Base-by-base conservation (phyloP, 2,329 filamentous ascomycete genomes). In the Colletotrichum tamarilloi region DNA sequence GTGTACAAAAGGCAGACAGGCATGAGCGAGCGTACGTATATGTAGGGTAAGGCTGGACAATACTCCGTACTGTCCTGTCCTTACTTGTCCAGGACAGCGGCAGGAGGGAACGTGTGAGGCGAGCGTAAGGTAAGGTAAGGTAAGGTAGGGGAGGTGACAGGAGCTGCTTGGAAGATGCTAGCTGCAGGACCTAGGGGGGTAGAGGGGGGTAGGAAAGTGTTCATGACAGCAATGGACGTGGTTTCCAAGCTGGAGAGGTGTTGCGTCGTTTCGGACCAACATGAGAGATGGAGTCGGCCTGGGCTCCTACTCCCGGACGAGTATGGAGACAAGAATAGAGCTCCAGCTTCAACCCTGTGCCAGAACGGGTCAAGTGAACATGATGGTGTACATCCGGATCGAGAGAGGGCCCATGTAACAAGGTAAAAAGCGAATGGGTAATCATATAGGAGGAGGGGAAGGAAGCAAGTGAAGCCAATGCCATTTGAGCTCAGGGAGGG, bases 1-100 rank as follows among this genome's bases (percentile, higher is more conserved):
- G 38, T 46, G 55, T 35, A 68, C 42, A 19, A 26, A 56, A 38
- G 65, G 30, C 19, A 66, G 38, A 28, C 28, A 55, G 19, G 62
- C 38, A 35, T 38, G 57, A 38, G 38, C 30, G 58, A 30, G 62
- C 19, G 32, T 49, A 24, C 32, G 24, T 42, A 24, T 42, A 38
- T 59, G 67, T 57, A 70, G 30, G 30, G 30, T 30, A 30, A 66
- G 62, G 67, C 53, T 38, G n/a, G 60, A 24, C 35, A 38, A 30
- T 30, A 30, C 30, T 30, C 30, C 16, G 52, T 14, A 56, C n/a
- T 26, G 42, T 60, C 12, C 35, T 38, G 55, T 38, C 5, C 59
- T 24, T 32, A 19, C 26, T 24, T 57, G 62, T 19, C 60, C 52
- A 57, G 38, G 35, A 38, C 35, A 52, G 26, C 42, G 59, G 30